Percentiles rank a stretch among this genome's conserved stretches.
Conservation (phyloP, 1,284 basidiomycete genomes). For the Entoloma clypeatum region DNA sequence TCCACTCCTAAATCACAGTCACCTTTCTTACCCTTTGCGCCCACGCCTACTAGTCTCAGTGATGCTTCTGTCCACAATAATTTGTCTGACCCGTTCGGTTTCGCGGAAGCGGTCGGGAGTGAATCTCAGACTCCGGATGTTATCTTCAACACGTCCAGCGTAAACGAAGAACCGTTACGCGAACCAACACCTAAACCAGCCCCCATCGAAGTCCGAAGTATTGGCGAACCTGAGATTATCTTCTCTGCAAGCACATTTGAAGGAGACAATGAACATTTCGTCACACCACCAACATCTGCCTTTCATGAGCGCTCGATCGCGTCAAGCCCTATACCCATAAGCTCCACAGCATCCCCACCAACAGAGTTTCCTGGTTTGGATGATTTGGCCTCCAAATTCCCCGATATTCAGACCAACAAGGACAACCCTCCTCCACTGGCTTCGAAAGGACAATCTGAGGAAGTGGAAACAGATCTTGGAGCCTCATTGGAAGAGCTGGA, state of each 20-base stretch:
- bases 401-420: conserved; percentile 14
- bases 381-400: conserved; percentile 28
- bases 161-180: conserved; percentile 6
- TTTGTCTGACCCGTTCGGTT: conserved; percentile 52
- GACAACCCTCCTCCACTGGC: conserved; percentile 14
- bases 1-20: conserved; percentile 53
- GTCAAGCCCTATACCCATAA: conserved; percentile 15
- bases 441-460: conserved; percentile 16
- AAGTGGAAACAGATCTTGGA: conserved; percentile 47
- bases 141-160: conserved; percentile 4
- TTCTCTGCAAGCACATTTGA: conserved; percentile 32
- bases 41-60: conserved; percentile 13
- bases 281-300: conserved; percentile 54
- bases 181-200: conserved; percentile 13
- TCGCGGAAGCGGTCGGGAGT: conserved; percentile 41
- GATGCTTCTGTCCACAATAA: conserved; percentile 4
- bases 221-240: conserved; percentile 21
- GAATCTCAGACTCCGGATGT: conserved; percentile 17
- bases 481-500: conserved; percentile 63
- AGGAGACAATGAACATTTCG: conserved; percentile 52
- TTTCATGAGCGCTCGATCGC: conserved; percentile 24
- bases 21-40: conserved; percentile 50
- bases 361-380: conserved; percentile 46
- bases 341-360: conserved; percentile 28
- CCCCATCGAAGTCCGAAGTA: conserved; percentile 10